A percentile compares a stretch with the other conserved stretches of the same genome.
These are phyloP conservation scores for Tolypocladium ovalisporum DNA, from an alignment of 2,329 filamentous ascomycete species.

Conservation along the genomic window DNA sequence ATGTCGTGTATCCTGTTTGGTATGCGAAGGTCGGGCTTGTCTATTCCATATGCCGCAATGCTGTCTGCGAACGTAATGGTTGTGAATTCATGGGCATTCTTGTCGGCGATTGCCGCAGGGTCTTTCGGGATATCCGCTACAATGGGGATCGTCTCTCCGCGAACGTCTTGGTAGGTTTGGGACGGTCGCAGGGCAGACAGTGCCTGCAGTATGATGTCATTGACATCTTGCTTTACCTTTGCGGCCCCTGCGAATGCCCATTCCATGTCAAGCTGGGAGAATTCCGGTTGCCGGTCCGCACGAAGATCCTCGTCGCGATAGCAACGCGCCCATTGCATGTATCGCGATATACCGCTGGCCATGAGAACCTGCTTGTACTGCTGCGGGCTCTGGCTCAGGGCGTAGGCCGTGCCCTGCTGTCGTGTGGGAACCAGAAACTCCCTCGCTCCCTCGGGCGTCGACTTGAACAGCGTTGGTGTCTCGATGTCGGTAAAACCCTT, in stretches of 20 bases:
- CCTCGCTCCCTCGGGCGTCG: slow-evolving; percentile 86
- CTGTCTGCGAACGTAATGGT: slow-evolving; percentile 29
- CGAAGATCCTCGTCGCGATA: slow-evolving; percentile 92
- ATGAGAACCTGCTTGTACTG: slow-evolving; percentile 98
- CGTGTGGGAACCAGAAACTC: slow-evolving; percentile 92
- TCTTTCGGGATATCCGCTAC: slow-evolving; percentile 13
- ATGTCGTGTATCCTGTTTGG: slow-evolving; percentile 54
- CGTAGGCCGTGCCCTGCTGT: slow-evolving; percentile 67
- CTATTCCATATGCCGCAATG: slow-evolving; percentile 73
- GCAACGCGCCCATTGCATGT: slow-evolving; percentile 89
- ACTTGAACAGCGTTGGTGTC: slow-evolving; percentile 92
- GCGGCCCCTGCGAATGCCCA: slow-evolving; percentile 67
- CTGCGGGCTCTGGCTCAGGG: slow-evolving; percentile 89
- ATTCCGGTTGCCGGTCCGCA: slow-evolving; percentile 90
- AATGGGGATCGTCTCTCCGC: slow-evolving; percentile 21
- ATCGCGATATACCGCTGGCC: slow-evolving; percentile 71
- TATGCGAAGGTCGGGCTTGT: slow-evolving; percentile 85
- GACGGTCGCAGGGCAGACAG: slow-evolving; percentile 16
- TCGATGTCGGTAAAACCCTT: slow-evolving; percentile 69
- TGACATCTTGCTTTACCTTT: slow-evolving; percentile 21
- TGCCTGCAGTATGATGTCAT: slow-evolving; percentile 21
- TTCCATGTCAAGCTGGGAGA: slow-evolving; percentile 83
- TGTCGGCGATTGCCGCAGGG: slow-evolving; percentile 6
- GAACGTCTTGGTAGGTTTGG: slow-evolving; percentile 53
- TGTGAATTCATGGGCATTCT: slow-evolving; percentile 19